phyloP scores from a whole-genome alignment of 306 rosid genomes.

The Citrullus mucosospermus region DNA sequence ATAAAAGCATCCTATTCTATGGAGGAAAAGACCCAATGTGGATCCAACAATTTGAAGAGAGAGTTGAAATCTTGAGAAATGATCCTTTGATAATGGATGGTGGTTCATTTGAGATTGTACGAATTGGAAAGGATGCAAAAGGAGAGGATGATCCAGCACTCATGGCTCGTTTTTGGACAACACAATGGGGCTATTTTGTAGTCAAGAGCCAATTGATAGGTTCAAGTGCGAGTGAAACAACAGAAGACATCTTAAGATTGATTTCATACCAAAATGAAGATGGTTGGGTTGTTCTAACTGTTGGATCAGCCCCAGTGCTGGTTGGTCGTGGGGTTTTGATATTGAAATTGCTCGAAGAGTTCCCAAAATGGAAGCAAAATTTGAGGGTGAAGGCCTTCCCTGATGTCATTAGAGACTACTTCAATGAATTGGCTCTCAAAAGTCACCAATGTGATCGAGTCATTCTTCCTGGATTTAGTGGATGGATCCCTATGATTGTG shows the following conservation, averaged over 20 bases:
- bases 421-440: slow-evolving; percentile 15
- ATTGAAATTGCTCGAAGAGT: slow-evolving; percentile 26
- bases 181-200: slow-evolving; percentile 5
- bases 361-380: slow-evolving; percentile 28
- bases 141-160: slow-evolving; percentile 23
- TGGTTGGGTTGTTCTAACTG: slow-evolving; percentile 39
- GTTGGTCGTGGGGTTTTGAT: slow-evolving; percentile 26
- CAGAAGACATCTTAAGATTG: slow-evolving; percentile 34
- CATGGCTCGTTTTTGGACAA: slow-evolving; percentile 31
- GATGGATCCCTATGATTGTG: slow-evolving; percentile 30
- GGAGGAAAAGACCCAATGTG: slow-evolving; percentile 16
- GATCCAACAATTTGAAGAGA: slow-evolving; percentile 4
- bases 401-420: not conserved
- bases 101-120: slow-evolving; percentile 8
- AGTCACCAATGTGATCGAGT: not conserved
- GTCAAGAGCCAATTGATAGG: not conserved
- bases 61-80: not conserved
- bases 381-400: slow-evolving; percentile 23
- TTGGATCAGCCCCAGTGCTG: slow-evolving; percentile 23
- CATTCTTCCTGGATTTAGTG: slow-evolving; percentile 9
- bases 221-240: slow-evolving; percentile 4
- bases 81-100: not conserved
- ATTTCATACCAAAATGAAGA: slow-evolving; percentile 40
- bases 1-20: slow-evolving; percentile 40
- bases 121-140: slow-evolving; percentile 13